These are phyloP conservation scores for Neurospora terricola DNA, from an alignment of 495 filamentous ascomycete species.

Conservation along the genomic window DNA sequence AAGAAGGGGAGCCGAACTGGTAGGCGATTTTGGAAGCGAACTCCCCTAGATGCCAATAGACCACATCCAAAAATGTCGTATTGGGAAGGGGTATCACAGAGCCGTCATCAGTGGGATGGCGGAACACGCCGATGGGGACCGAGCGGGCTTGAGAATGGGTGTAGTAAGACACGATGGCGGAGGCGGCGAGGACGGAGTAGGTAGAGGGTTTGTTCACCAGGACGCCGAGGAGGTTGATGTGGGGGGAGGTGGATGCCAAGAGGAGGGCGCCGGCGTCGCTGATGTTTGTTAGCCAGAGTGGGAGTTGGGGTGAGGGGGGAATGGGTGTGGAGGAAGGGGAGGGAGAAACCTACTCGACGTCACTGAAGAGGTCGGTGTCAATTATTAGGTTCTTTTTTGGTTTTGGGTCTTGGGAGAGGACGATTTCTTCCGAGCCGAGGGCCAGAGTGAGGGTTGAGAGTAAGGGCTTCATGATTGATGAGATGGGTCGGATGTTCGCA, in stretches of 20 bases:
- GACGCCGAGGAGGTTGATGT: conserved; percentile 30
- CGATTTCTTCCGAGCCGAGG: neutral
- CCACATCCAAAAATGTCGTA: conserved; percentile 32
- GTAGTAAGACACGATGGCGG: conserved; percentile 34
- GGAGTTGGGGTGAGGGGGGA: neutral
- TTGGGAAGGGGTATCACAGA: conserved; percentile 19
- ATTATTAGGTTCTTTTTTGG: conserved; percentile 23
- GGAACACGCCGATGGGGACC: conserved; percentile 30
- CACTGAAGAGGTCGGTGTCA: conserved; percentile 35
- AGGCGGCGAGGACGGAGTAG: conserved; percentile 32
- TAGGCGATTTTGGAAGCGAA: conserved; percentile 3
- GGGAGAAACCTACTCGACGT: conserved; percentile 24
- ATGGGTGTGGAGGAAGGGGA: neutral
- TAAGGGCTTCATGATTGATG: neutral
- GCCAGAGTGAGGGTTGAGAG: neutral
- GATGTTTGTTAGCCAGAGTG: neutral
- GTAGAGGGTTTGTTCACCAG: conserved; percentile 33
- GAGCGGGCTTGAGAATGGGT: conserved; percentile 14
- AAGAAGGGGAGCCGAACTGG: neutral
- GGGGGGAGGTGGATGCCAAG: conserved; percentile 22
- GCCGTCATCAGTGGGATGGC: neutral
- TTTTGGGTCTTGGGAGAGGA: neutral
- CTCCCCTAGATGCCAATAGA: conserved; percentile 21
- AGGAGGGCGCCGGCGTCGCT: conserved; percentile 29
- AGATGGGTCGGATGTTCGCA: neutral